Evolutionary conservation across 495 filamentous ascomycete species (phyloP), one percentile per base, ranked within the genome.

Genomic region (Talaromyces adpressus): DNA sequence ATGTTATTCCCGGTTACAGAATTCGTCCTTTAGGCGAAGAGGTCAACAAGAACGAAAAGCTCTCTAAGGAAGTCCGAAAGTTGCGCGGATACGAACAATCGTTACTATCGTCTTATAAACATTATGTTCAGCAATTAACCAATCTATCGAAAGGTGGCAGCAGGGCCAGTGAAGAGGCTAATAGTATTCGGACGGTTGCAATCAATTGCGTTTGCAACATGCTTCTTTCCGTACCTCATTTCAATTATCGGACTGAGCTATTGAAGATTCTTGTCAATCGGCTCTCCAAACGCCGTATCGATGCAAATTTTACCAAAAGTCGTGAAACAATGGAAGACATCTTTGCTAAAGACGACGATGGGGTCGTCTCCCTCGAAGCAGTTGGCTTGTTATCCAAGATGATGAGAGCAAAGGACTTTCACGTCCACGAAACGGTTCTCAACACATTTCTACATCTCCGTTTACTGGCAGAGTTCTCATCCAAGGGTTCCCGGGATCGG

Each of bases 1-100:
- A 98, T 77, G 82, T 97, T 49, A 97, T 98, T 54, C 94, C 94
- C 0, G 94, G 93, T 6, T 98, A 98, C 68, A 83, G 94, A 39
- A 98, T 98, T 73, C 88, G 94, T 20, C 91, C 92, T 20, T 74
- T 90, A 6, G 81, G 81, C 2, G 90, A 93, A 49, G 87, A 89
- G 20, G 60, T 51, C 23, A 52, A 52, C 60, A 62, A 62, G 12
- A 52, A 51, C 41, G 85, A 89, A 63, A 96, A 94, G 74, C 71
- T 98, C 4, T 96, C 92, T 4, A 97, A 97, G 71, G 94, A 98
- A 22, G 92, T 97, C 47, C 84, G 87, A 71, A 88, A 84, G 67
- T 73, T 96, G 45, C 84, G 92, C 57, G 77, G 81, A 27, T 98
- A 88, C 73, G 94, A 98, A 70, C 91, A 96, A 69, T 79, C 89